phyloP scores from a whole-genome alignment of 202 grass and related monocot species.

The Schoenoplectus tabernaemontani region DNA sequence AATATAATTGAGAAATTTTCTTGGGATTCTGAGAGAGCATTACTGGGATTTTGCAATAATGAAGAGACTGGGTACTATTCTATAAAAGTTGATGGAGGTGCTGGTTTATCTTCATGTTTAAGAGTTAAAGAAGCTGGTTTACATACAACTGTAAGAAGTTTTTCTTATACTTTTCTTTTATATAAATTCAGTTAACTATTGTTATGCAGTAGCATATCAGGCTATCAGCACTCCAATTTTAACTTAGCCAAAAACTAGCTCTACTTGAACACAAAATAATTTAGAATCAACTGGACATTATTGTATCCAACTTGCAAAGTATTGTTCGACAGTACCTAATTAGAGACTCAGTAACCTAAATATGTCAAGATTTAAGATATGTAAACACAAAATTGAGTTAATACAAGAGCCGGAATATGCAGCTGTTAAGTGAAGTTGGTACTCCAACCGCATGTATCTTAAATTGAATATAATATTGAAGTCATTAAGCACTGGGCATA shows the following conservation, averaged over 20 bases:
- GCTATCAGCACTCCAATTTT: neutral
- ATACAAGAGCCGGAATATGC: neutral
- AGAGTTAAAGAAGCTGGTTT: slow-evolving; percentile 72
- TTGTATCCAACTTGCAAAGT: neutral
- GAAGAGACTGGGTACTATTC: slow-evolving; percentile 49
- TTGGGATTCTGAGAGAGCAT: slow-evolving; percentile 42
- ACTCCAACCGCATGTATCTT: neutral
- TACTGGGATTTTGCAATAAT: slow-evolving; percentile 36
- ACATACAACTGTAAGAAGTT: slow-evolving; percentile 51
- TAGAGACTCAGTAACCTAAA: neutral
- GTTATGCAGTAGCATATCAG: neutral
- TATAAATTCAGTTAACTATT: neutral
- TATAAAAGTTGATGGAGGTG: slow-evolving; percentile 38
- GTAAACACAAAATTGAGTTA: neutral
- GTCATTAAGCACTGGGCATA: neutral
- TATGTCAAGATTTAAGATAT: neutral
- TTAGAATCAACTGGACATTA: neutral
- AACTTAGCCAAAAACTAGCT: neutral
- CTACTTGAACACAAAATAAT: neutral
- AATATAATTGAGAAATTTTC: slow-evolving; percentile 45
- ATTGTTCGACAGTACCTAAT: neutral
- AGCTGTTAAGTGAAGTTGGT: neutral
- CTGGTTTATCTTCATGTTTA: slow-evolving; percentile 46
- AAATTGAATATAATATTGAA: neutral
- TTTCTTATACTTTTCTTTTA: neutral